Conservation (phyloP, 2,329 filamentous ascomycete species). For the Thielaviopsis cerberus region DNA sequence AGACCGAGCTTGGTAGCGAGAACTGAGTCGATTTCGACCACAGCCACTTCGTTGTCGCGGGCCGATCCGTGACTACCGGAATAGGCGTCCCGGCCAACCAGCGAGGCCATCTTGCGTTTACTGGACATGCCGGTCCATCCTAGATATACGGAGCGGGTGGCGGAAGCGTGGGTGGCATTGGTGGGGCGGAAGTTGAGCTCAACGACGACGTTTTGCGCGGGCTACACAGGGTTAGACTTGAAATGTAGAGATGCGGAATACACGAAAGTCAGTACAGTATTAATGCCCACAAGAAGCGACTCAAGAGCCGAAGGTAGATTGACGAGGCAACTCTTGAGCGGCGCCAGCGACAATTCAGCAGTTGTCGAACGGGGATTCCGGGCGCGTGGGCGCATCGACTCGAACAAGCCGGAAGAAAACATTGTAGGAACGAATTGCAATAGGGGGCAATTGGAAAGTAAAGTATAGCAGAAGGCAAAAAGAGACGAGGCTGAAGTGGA, state of each 20-base stretch:
- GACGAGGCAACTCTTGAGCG: slow-evolving; percentile 84
- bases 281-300: slow-evolving; percentile 68
- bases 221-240: slow-evolving; percentile 27
- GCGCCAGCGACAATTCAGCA: slow-evolving; percentile 69
- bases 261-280: slow-evolving; percentile 47
- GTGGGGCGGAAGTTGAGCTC: slow-evolving; percentile 55
- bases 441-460: neutral
- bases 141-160: slow-evolving; percentile 58
- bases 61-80: slow-evolving; percentile 34
- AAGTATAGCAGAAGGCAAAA: neutral
- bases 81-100: slow-evolving; percentile 58
- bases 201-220: slow-evolving; percentile 88
- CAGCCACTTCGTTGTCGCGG: slow-evolving; percentile 56
- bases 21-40: slow-evolving; percentile 74
- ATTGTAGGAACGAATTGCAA: neutral
- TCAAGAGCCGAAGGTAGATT: slow-evolving; percentile 78
- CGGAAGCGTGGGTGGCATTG: slow-evolving; percentile 25
- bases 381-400: slow-evolving; percentile 11
- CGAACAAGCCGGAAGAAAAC: slow-evolving; percentile 9
- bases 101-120: slow-evolving; percentile 57
- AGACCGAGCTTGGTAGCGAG: slow-evolving; percentile 63
- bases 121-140: slow-evolving; percentile 98
- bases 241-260: neutral
- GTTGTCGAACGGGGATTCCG: slow-evolving; percentile 45
- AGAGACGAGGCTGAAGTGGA: neutral